These are phyloP conservation scores for Solanum chacoense DNA, from an alignment of 305 asterid genomes.

Conservation along the genomic window DNA sequence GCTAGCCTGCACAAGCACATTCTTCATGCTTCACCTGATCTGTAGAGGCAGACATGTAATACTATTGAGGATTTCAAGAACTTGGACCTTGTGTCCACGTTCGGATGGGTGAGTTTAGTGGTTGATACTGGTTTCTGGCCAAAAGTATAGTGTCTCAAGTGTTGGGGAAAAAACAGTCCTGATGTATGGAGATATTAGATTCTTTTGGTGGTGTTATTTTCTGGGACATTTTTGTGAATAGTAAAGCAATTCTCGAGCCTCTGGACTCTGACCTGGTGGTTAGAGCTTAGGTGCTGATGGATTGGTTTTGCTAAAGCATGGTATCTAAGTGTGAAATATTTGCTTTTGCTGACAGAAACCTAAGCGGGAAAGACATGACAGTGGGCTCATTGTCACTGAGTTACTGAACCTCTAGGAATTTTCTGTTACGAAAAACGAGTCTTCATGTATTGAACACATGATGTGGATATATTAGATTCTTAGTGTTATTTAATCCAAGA, in stretches of 20 bases:
- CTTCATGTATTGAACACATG: too few relatives aligned
- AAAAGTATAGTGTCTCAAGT: background rate
- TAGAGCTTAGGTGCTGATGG: background rate
- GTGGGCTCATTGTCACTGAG: too few relatives aligned
- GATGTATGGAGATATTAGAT: too few relatives aligned
- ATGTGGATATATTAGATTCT: too few relatives aligned
- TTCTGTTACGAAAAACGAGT: too few relatives aligned
- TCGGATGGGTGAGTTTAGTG: constrained; percentile 36
- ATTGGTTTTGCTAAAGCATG: background rate
- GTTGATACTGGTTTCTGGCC: background rate
- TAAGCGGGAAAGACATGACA: too few relatives aligned
- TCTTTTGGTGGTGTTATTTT: background rate
- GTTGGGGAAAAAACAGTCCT: background rate
- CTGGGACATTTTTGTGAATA: too few relatives aligned
- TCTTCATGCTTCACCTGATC: constrained; percentile 55
- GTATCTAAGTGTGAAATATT: too few relatives aligned
- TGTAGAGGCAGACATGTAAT: constrained; percentile 33
- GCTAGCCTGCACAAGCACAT: constrained; percentile 50
- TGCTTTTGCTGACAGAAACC: background rate
- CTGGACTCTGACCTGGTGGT: background rate
- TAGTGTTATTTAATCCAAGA: too few relatives aligned
- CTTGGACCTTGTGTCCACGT: constrained; percentile 21
- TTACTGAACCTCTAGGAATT: too few relatives aligned
- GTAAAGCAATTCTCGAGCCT: background rate
- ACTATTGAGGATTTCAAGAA: constrained; percentile 18